These are phyloP conservation scores for Monilinia fructicola DNA, from an alignment of 2,329 filamentous ascomycete species.

Conservation along the genomic window DNA sequence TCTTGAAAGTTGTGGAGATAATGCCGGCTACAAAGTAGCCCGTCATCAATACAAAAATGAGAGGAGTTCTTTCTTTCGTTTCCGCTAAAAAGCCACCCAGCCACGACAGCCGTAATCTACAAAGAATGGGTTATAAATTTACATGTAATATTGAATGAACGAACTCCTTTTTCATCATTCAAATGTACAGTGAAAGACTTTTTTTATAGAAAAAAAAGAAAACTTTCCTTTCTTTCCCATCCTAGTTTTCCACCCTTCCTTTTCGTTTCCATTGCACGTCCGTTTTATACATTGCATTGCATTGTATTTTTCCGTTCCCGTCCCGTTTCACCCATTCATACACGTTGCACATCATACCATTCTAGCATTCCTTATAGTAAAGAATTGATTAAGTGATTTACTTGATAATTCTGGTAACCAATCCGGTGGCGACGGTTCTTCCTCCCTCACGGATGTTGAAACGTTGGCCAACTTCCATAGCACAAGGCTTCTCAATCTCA, in stretches of 20 bases:
- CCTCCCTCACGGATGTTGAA: constrained; percentile 99
- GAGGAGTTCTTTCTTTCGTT: constrained; percentile 20
- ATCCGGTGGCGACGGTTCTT: constrained; percentile 79
- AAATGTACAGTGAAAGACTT: constrained; percentile 8
- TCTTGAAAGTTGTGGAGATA: not conserved
- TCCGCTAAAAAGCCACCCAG: constrained; percentile 2
- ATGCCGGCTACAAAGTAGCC: not conserved
- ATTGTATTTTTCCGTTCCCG: not conserved
- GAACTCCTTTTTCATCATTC: constrained; percentile 24
- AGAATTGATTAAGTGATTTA: constrained; percentile 35
- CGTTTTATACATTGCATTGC: constrained; percentile 12
- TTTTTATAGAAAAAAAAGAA: constrained; percentile 1
- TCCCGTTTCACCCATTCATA: constrained; percentile 6
- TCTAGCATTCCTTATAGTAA: not conserved
- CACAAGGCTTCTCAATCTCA: constrained; percentile 79
- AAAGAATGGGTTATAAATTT: constrained; percentile 11
- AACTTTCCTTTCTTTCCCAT: not conserved
- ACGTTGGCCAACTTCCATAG: constrained; percentile 86
- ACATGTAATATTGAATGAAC: constrained; percentile 19
- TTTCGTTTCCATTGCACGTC: constrained; percentile 1
- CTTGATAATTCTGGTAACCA: constrained; percentile 70
- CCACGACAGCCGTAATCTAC: constrained; percentile 16
- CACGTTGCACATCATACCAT: not conserved
- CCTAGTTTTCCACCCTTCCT: not conserved
- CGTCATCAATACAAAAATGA: not conserved